A percentile compares a stretch with the other conserved stretches of the same genome.
phyloP scores from a whole-genome alignment of 805 yeast species.

The Yamadazyma sp. region DNA sequence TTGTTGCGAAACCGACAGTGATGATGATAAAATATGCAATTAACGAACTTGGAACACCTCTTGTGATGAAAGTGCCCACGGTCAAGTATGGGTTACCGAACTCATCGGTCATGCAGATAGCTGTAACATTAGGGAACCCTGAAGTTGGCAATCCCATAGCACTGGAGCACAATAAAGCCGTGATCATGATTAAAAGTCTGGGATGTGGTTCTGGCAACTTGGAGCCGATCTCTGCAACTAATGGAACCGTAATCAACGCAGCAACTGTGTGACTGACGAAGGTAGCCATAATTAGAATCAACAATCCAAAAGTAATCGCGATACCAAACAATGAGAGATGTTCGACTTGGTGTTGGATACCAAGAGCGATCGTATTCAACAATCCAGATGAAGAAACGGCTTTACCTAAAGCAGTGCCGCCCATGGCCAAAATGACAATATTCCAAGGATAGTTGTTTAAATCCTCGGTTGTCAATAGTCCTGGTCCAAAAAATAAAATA shows the following conservation, averaged over 20 bases:
- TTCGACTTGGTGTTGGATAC: slow-evolving; percentile 64
- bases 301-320: slow-evolving; percentile 73
- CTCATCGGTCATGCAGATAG: slow-evolving; percentile 91
- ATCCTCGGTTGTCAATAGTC: slow-evolving; percentile 82
- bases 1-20: slow-evolving; percentile 74
- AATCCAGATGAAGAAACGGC: slow-evolving; percentile 92
- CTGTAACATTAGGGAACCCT: slow-evolving; percentile 97
- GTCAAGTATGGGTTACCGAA: slow-evolving; percentile 87
- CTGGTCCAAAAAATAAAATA: slow-evolving; percentile 89
- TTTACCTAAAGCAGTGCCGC: slow-evolving; percentile 93
- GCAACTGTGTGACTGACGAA: slow-evolving; percentile 97
- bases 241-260: slow-evolving; percentile 87
- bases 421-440: slow-evolving; percentile 94
- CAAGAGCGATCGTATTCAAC: slow-evolving; percentile 69
- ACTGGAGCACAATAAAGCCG: slow-evolving; percentile 75
- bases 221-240: slow-evolving; percentile 87
- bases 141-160: slow-evolving; percentile 99
- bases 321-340: slow-evolving; percentile 72
- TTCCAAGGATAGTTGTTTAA: slow-evolving; percentile 97
- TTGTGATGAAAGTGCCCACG: slow-evolving; percentile 79
- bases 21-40: slow-evolving; percentile 71
- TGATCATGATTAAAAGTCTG: slow-evolving; percentile 66
- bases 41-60: slow-evolving; percentile 88
- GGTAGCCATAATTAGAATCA: slow-evolving; percentile 83
- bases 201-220: slow-evolving; percentile 80